A percentile compares a stretch with the other conserved stretches of the same genome.
Conservation (phyloP, 1,139 yeast genomes). For the Magnusiomyces magnusii region DNA sequence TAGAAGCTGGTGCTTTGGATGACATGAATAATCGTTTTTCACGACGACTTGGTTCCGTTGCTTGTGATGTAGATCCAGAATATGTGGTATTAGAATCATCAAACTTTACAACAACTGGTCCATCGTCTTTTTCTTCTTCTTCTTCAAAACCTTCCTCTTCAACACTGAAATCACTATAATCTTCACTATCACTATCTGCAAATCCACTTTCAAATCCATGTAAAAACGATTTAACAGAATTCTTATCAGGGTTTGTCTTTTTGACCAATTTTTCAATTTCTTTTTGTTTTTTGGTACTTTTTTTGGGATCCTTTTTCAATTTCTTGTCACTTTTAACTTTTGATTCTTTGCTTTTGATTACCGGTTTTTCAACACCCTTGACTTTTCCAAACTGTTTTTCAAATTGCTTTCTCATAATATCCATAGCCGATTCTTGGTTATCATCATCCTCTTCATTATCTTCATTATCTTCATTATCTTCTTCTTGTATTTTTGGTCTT, state of each 20-base stretch:
- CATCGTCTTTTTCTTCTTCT: slow-evolving; percentile 14
- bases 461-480: slow-evolving; percentile 4
- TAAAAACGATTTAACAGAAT: not conserved
- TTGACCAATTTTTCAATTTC: not conserved
- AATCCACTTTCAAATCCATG: slow-evolving; percentile 2
- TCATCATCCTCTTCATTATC: slow-evolving; percentile 8
- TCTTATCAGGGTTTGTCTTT: no score
- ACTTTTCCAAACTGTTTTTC: slow-evolving; percentile 20
- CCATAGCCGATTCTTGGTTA: slow-evolving; percentile 7
- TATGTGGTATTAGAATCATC: slow-evolving; percentile 27
- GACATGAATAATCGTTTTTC: slow-evolving; percentile 41
- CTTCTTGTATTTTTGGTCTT: slow-evolving; percentile 1
- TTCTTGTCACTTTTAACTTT: not conserved
- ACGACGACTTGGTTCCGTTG: slow-evolving; percentile 30
- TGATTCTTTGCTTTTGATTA: not conserved
- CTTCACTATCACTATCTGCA: slow-evolving; percentile 1
- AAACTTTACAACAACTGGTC: slow-evolving; percentile 44
- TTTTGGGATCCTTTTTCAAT: not conserved
- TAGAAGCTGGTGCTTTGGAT: slow-evolving; percentile 34
- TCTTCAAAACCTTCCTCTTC: slow-evolving; percentile 1
- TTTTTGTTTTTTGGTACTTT: not conserved
- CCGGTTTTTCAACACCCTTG: slow-evolving; percentile 9
- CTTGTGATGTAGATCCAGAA: not conserved
- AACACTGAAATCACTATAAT: slow-evolving; percentile 3
- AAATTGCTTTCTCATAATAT: slow-evolving; percentile 13